Evolutionary conservation across 257 asterid species (phyloP).

Genomic region (Craterostigma plantagineum): DNA sequence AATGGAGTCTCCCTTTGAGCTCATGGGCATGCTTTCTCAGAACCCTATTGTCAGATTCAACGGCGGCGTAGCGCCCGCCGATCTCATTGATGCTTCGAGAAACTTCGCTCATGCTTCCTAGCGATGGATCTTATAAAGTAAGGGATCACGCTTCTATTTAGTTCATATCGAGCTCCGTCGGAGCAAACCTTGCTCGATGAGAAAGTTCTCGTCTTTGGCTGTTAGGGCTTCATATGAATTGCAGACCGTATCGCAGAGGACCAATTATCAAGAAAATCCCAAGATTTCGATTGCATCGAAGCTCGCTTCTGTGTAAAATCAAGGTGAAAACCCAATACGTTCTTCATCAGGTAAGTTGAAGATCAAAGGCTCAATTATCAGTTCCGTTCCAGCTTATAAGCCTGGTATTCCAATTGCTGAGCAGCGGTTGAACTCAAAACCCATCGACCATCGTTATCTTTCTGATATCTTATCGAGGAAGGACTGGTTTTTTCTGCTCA

Average conservation of each 20-base stretch:
- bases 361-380: constrained; percentile 13
- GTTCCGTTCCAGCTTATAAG: constrained; percentile 18
- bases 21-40: constrained; percentile 23
- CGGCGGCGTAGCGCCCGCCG: constrained; percentile 6
- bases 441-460: constrained; percentile 34
- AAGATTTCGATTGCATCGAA: constrained; percentile 12
- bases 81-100: constrained; percentile 12
- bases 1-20: constrained; percentile 24
- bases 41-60: constrained; percentile 28
- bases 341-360: constrained; percentile 30
- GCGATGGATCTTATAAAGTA: no score
- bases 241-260: constrained; percentile 11
- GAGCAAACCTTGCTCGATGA: constrained; percentile 20
- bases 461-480: constrained; percentile 44
- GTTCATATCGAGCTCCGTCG: no score
- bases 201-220: constrained; percentile 46
- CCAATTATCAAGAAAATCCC: constrained; percentile 11
- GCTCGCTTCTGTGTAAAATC: constrained; percentile 9
- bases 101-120: constrained; percentile 11
- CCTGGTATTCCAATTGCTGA: constrained; percentile 10
- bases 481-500: constrained; percentile 67
- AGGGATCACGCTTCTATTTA: no score
- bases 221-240: constrained; percentile 34
- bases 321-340: constrained; percentile 10
- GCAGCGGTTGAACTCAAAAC: constrained; percentile 11